phyloP scores from a whole-genome alignment of 352 stramenopile species.

The Globisporangium emineosum region DNA sequence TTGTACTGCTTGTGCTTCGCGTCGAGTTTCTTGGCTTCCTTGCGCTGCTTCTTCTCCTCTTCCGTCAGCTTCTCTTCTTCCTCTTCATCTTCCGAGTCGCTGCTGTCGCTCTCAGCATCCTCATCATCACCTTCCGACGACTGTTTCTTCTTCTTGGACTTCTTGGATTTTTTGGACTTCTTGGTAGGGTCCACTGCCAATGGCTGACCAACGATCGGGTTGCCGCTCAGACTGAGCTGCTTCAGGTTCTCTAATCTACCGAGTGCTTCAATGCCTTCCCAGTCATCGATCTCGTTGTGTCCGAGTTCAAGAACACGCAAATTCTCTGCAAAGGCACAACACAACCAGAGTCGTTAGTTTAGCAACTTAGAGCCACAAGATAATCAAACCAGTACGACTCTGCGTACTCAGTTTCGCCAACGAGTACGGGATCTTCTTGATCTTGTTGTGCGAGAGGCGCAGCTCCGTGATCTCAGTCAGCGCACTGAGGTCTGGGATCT shows the following conservation, averaged over 20 bases:
- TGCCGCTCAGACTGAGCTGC: slow-evolving; percentile 78
- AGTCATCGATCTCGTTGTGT: slow-evolving; percentile 83
- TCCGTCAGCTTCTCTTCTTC: slow-evolving; percentile 30
- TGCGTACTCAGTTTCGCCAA: slow-evolving; percentile 67
- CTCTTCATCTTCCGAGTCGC: slow-evolving; percentile 16
- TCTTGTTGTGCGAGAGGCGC: slow-evolving; percentile 77
- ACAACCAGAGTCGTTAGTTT: slow-evolving; percentile 1
- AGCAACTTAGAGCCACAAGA: neutral
- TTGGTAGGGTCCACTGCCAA: slow-evolving; percentile 24
- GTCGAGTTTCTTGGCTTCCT: slow-evolving; percentile 66
- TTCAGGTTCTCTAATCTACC: slow-evolving; percentile 58
- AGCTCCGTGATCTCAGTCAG: slow-evolving; percentile 72
- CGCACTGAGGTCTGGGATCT: slow-evolving; percentile 64
- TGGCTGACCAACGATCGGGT: slow-evolving; percentile 65
- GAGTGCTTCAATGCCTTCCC: slow-evolving; percentile 67
- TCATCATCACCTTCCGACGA: slow-evolving; percentile 13
- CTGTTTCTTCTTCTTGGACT: slow-evolving; percentile 19
- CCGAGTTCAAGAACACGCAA: slow-evolving; percentile 80
- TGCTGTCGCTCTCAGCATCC: slow-evolving; percentile 10
- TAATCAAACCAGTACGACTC: neutral
- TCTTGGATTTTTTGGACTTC: slow-evolving; percentile 20
- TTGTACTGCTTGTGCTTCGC: slow-evolving; percentile 88
- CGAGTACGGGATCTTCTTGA: slow-evolving; percentile 61
- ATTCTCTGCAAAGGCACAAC: slow-evolving; percentile 38
- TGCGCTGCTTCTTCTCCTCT: slow-evolving; percentile 49